Conservation (phyloP, 2,329 filamentous ascomycete species). For the Cytospora piceicola region DNA sequence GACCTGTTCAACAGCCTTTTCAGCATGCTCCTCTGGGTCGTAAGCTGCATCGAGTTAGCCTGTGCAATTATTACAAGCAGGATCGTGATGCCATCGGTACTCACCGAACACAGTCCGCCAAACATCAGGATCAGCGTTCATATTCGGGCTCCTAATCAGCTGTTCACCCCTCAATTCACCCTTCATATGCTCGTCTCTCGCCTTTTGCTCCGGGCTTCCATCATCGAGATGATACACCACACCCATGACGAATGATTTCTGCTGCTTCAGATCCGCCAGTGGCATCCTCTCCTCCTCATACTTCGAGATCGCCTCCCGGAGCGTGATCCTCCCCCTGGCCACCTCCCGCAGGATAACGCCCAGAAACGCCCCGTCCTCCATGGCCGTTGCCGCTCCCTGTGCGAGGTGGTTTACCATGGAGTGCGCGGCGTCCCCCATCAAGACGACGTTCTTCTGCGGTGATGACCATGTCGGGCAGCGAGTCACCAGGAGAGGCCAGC, state of each 20-base stretch:
- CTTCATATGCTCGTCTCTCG: conserved; percentile 39
- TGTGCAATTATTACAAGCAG: background rate
- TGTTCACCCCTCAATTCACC: conserved; percentile 8
- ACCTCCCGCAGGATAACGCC: conserved; percentile 43
- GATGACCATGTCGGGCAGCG: conserved; percentile 48
- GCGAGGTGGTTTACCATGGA: conserved; percentile 49
- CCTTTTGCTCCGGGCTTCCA: conserved; percentile 38
- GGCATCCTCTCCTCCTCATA: conserved; percentile 49
- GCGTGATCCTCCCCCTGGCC: conserved; percentile 39
- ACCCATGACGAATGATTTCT: conserved; percentile 46
- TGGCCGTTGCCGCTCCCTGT: conserved; percentile 49
- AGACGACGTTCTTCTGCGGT: conserved; percentile 45
- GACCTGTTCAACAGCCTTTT: background rate
- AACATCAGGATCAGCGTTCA: conserved; percentile 25
- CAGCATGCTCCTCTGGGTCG: conserved; percentile 11
- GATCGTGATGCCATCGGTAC: background rate
- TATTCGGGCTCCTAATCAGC: conserved; percentile 5
- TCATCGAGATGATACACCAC: conserved; percentile 43
- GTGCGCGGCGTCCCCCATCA: conserved; percentile 50
- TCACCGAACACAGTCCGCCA: conserved; percentile 12
- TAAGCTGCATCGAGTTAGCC: conserved; percentile 8
- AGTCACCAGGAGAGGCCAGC: conserved; percentile 50
- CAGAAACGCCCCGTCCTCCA: conserved; percentile 49
- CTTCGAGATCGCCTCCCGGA: conserved; percentile 40
- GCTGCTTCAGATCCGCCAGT: conserved; percentile 47